These are phyloP conservation scores for Pneumocystis carinii DNA, from an alignment of 1,139 yeast genomes.

Conservation along the genomic window DNA sequence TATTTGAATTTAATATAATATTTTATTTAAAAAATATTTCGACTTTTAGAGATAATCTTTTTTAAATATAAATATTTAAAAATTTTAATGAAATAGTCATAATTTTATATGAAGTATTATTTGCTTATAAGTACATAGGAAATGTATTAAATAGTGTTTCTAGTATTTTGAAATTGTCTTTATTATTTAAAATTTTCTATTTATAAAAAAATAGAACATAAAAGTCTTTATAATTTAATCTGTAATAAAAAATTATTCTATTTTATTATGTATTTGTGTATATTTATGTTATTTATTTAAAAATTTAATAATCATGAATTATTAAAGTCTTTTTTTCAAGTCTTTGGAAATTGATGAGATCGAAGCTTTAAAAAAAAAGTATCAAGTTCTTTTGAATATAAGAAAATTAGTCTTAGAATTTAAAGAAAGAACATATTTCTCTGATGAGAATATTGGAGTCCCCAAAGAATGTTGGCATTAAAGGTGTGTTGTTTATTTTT, in stretches of 20 bases:
- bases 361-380: neutral
- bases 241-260: neutral
- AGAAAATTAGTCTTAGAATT: neutral
- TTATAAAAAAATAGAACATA: neutral
- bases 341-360: neutral
- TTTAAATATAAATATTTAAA: too few species aligned
- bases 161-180: too few species aligned
- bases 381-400: neutral
- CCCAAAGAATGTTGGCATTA: conserved; percentile 1
- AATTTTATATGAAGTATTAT: too few species aligned
- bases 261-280: neutral
- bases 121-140: too few species aligned
- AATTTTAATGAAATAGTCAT: too few species aligned
- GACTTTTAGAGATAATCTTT: too few species aligned
- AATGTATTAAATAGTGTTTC: too few species aligned
- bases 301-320: neutral
- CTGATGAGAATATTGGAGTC: neutral
- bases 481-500: neutral
- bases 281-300: neutral
- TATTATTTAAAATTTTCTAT: too few species aligned
- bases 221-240: neutral
- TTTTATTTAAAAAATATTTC: too few species aligned
- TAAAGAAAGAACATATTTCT: neutral
- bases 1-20: too few species aligned
- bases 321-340: neutral